Evolutionary conservation across 208 protist genomes (phyloP).

Genomic region (Phytomonas sp.): DNA sequence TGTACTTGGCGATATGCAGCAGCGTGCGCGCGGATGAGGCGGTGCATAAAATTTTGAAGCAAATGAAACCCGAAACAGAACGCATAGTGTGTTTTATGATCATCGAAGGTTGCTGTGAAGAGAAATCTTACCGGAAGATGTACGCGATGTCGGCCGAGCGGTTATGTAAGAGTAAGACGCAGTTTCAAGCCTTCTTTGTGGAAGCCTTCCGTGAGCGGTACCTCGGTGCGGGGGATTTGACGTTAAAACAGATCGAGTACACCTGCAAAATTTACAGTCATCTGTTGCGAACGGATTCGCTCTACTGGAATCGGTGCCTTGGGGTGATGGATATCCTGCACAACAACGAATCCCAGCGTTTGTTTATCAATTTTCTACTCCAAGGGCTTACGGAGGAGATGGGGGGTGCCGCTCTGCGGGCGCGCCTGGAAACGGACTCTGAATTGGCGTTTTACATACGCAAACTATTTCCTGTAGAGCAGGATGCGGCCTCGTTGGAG

Average conservation of each 20-base stretch:
- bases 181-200: conserved; percentile 86
- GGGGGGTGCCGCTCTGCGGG: conserved; percentile 31
- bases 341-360: conserved; percentile 67
- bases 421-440: conserved; percentile 36
- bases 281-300: conserved; percentile 91
- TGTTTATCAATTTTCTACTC: conserved; percentile 76
- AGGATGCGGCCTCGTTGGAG: conserved; percentile 29
- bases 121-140: conserved; percentile 92
- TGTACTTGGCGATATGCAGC: conserved; percentile 98
- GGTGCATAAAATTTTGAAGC: conserved; percentile 97
- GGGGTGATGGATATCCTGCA: conserved; percentile 56
- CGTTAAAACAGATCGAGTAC: conserved; percentile 97
- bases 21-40: conserved; percentile 96
- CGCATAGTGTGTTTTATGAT: conserved; percentile 94
- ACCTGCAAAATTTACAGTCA: conserved; percentile 96
- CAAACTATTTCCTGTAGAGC: conserved; percentile 48
- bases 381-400: conserved; percentile 57
- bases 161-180: conserved; percentile 91
- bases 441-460: conserved; percentile 40
- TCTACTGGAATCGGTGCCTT: conserved; percentile 90
- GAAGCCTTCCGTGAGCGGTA: conserved; percentile 90
- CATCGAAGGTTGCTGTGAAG: conserved; percentile 96
- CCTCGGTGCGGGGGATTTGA: conserved; percentile 84
- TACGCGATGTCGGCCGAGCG: conserved; percentile 95
- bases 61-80: conserved; percentile 62